Percentiles rank a stretch among this genome's conserved stretches.
These are phyloP conservation scores for Physcomitrium patens DNA, from an alignment of 225 moss, liverwort and hornwort genomes.

Conservation along the genomic window DNA sequence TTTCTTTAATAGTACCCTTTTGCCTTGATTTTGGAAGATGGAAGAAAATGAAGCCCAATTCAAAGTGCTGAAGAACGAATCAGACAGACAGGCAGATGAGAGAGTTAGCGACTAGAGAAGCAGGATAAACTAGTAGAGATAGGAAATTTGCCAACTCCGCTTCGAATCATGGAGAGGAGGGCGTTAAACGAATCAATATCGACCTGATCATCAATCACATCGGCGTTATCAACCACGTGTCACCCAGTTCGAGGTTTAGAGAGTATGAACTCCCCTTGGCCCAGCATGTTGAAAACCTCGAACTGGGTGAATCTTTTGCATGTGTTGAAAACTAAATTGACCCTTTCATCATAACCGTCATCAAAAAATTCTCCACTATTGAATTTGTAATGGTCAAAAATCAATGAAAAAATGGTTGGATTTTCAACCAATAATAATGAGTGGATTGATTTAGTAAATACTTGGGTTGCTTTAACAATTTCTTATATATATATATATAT, in stretches of 20 bases:
- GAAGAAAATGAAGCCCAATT: slow-evolving; percentile 69
- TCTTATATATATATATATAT: background rate
- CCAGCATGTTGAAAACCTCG: background rate
- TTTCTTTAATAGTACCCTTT: too few relatives aligned
- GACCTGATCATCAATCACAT: slow-evolving; percentile 87
- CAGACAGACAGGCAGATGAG: slow-evolving; percentile 59
- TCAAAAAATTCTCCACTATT: too few relatives aligned
- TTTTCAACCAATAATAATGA: too few relatives aligned
- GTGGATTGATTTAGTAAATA: too few relatives aligned
- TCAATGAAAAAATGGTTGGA: too few relatives aligned
- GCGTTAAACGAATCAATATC: slow-evolving; percentile 61
- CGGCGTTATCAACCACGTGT: slow-evolving; percentile 67
- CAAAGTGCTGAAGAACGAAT: slow-evolving; percentile 64
- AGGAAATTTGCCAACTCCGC: slow-evolving; percentile 32
- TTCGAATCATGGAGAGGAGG: slow-evolving; percentile 57
- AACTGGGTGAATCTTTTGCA: background rate
- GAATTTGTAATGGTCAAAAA: too few relatives aligned
- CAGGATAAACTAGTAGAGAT: slow-evolving; percentile 38
- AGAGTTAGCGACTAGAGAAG: slow-evolving; percentile 46
- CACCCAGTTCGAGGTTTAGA: slow-evolving; percentile 51
- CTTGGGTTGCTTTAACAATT: too few relatives aligned
- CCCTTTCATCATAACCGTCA: too few relatives aligned
- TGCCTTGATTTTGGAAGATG: slow-evolving; percentile 52
- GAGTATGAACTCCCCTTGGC: slow-evolving; percentile 45
- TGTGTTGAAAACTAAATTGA: too few relatives aligned